Base-by-base conservation (phyloP, 345 rosid genomes). In the Draba incana region DNA sequence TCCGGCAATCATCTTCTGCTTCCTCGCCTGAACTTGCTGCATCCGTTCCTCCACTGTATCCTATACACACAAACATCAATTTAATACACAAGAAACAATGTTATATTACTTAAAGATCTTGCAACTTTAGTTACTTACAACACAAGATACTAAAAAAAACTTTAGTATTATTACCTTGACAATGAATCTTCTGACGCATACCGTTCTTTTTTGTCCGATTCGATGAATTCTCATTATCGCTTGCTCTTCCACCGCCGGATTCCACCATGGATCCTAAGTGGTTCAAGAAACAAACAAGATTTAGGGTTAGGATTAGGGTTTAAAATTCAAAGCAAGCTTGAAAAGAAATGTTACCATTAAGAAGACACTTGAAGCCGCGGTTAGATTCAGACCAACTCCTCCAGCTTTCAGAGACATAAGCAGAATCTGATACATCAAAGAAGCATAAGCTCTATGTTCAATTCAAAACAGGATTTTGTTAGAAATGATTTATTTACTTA, bases 181-280 rank as follows among this genome's bases (percentile, higher is more conserved):
- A 41, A 81, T 74, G 81, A 87, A 83, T 72, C 85, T 85, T 69
- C 88, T 68, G 15, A 81, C 84, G 8, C 24, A 8, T 23, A 87
- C 89, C 0, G 83, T 83, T 65, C 78, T 66, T 71, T 81, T 82
- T 51, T 87, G 92, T 46, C 89, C 92, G 5, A 82, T 83, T 44
- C 88, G 79, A 72, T 87, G 92, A 52, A 83, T 82, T 64, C 84
- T 70, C 88, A 83, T 82, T 2, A 85, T 83, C 4, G 92, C 92
- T 75, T 83, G 89, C 56, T 85, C 89, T 72, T 85, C 86, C 7
- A 81, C 93, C 0, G 90, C 87, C 6, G 90, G 92, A 61, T 87
- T 84, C 90, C 93, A 85, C 92, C 92, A 85, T 47, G 88, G 93
- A 82, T 83, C 85, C 90, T 85, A 47, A 4, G 31, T n/a, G 27